Base-by-base conservation (phyloP, 306 rosid genomes). In the Oxytropis ochrocephala region DNA sequence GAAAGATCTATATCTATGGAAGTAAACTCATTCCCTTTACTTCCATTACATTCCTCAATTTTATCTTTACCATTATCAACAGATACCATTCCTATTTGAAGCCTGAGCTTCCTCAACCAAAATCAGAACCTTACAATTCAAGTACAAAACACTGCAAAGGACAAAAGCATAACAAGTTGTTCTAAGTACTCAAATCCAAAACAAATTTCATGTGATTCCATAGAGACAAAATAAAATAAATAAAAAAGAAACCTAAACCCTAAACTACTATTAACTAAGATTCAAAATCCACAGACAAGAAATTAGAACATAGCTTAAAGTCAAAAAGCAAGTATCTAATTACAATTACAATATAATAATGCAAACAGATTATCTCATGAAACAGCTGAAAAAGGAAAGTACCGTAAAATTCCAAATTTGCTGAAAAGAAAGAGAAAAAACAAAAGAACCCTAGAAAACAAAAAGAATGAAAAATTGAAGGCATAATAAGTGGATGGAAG, bases 21-120 rank as follows among this genome's bases (percentile, higher is more conserved):
- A 42, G 19, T 66, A 33, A 69, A 74, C 57, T 73, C 87, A 24
- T 70, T 72, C 7, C 13, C 76, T 81, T 77, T 76, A 56, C 65
- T 70, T 57, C 67, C 81, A 75, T 64, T 83, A 59, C 68, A 67
- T 74, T 76, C 89, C 81, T 83, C 81, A 53, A 85, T 86, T 56
- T 85, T 96, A 64, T 64, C 86, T 51, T 87, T 83, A 67, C 81
- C 87, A 75, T 77, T 78, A 58, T 81, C 82, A 72, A 80, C 75
- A 0, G 83, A 81, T 75, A 56, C 82, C 97, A 91, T 91, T 77
- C 70, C 81, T 50, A 27, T 65, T 63, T 16, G 11, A 61, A 63
- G 51, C 11, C 55, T 32, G 35, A 58, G 42, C 19, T 58, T 68
- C 55, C 54, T 67, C 65, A 76, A 69, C 39, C 76, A 67, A 70